Evolutionary conservation across 2,329 filamentous ascomycete species (phyloP).

Genomic region (Fusarium sp.): DNA sequence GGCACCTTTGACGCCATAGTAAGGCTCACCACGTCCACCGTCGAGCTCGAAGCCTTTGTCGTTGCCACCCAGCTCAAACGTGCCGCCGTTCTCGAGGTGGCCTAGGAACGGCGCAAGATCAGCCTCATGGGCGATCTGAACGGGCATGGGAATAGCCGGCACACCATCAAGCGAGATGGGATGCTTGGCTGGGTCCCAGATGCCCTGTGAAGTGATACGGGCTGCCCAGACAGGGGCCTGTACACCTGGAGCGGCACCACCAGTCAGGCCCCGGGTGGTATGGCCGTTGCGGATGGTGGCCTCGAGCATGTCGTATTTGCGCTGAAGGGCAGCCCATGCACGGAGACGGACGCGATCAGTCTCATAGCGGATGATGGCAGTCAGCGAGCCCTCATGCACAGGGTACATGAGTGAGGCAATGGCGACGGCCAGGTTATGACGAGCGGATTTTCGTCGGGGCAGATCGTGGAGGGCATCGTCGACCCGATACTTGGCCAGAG

Average conservation of each 20-base stretch:
- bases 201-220: constrained; percentile 54
- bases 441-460: constrained; percentile 55
- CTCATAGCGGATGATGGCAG: constrained; percentile 58
- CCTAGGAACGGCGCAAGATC: constrained; percentile 55
- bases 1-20: constrained; percentile 54
- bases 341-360: constrained; percentile 56
- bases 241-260: constrained; percentile 53
- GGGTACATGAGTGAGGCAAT: constrained; percentile 55
- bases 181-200: constrained; percentile 51
- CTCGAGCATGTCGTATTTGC: constrained; percentile 53
- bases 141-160: constrained; percentile 55
- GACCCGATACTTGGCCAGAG: constrained; percentile 50
- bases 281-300: constrained; percentile 54
- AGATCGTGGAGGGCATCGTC: constrained; percentile 52
- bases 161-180: constrained; percentile 53
- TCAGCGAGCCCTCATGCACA: constrained; percentile 52
- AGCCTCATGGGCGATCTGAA: constrained; percentile 49
- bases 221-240: constrained; percentile 53
- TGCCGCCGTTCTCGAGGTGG: constrained; percentile 53
- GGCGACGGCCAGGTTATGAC: constrained; percentile 50
- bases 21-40: constrained; percentile 56
- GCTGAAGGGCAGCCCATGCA: constrained; percentile 55
- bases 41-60: constrained; percentile 51
- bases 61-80: constrained; percentile 44
- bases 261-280: constrained; percentile 46